phyloP scores from a whole-genome alignment of 805 yeast species.

The Candida peoriensis region DNA sequence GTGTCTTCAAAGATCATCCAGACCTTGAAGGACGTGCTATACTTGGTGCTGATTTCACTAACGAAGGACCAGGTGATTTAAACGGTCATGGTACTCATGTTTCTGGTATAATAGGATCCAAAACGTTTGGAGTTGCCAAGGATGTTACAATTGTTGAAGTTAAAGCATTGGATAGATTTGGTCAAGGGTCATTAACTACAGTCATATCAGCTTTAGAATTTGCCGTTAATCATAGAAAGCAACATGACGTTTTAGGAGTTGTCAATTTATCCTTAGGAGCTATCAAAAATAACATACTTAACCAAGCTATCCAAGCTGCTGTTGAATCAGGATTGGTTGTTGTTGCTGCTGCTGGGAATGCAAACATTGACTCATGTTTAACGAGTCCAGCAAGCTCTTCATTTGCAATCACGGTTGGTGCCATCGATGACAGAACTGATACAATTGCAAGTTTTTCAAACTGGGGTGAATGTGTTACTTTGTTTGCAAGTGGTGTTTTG shows the following conservation, averaged over 20 bases:
- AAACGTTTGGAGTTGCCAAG: constrained; percentile 80
- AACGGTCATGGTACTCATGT: constrained; percentile 95
- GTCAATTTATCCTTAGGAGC: constrained; percentile 84
- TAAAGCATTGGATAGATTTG: constrained; percentile 63
- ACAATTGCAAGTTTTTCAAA: constrained; percentile 75
- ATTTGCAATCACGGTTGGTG: constrained; percentile 78
- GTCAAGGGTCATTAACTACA: constrained; percentile 66
- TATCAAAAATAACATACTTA: constrained; percentile 55
- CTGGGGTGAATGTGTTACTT: constrained; percentile 89
- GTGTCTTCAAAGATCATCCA: constrained; percentile 57
- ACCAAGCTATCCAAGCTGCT: constrained; percentile 75
- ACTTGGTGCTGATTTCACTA: constrained; percentile 58
- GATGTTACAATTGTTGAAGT: constrained; percentile 60
- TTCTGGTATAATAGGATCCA: constrained; percentile 83
- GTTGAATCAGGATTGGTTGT: constrained; percentile 63
- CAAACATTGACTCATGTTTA: constrained; percentile 69
- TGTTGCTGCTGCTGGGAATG: constrained; percentile 86
- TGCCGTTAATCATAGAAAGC: constrained; percentile 53
- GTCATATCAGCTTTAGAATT: constrained; percentile 64
- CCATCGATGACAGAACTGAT: constrained; percentile 73
- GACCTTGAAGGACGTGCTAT: constrained; percentile 59
- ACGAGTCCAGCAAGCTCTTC: constrained; percentile 84
- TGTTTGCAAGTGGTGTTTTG: constrained; percentile 76
- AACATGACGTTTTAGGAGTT: constrained; percentile 42
- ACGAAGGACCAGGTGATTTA: constrained; percentile 52